Percentiles rank a stretch among this genome's conserved stretches.
Conservation (phyloP, 2,329 filamentous ascomycete genomes). For the Exophiala xenobiotica region DNA sequence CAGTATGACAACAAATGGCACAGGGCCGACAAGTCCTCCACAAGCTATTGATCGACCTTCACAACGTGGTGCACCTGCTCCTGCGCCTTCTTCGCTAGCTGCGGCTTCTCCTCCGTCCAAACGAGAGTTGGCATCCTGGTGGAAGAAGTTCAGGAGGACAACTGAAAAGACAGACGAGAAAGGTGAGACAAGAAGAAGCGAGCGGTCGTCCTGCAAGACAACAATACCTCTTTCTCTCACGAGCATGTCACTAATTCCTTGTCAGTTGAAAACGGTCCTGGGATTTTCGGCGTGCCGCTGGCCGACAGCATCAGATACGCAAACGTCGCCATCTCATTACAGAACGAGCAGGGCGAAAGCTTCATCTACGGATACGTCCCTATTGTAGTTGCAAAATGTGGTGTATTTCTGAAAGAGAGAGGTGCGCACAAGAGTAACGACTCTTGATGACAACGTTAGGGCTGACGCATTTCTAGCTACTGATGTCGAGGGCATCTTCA, state of each 20-base stretch:
- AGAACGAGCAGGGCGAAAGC: slow-evolving; percentile 87
- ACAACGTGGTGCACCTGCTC: slow-evolving; percentile 32
- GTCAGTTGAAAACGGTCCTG: slow-evolving; percentile 37
- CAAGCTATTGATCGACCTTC: slow-evolving; percentile 19
- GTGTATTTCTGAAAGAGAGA: slow-evolving; percentile 96
- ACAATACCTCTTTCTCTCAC: background rate
- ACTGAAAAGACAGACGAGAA: slow-evolving; percentile 63
- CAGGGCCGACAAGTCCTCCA: slow-evolving; percentile 19
- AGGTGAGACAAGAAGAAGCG: slow-evolving; percentile 47
- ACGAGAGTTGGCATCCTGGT: slow-evolving; percentile 91
- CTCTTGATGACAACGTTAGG: slow-evolving; percentile 25
- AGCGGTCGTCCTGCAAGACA: background rate
- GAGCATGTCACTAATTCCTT: slow-evolving; percentile 13
- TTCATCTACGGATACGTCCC: slow-evolving; percentile 99
- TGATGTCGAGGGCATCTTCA: slow-evolving; percentile 93
- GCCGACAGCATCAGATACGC: slow-evolving; percentile 95
- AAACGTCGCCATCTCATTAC: slow-evolving; percentile 94
- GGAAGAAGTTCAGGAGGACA: slow-evolving; percentile 86
- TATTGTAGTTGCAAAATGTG: slow-evolving; percentile 97
- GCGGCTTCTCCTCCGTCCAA: slow-evolving; percentile 73
- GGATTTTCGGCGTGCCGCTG: slow-evolving; percentile 92
- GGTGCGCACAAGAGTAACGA: slow-evolving; percentile 56
- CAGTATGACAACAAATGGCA: slow-evolving; percentile 27
- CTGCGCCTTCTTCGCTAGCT: slow-evolving; percentile 46
- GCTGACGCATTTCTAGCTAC: slow-evolving; percentile 64